phyloP scores from a whole-genome alignment of 116 monocot species.

The Iris pallida region DNA sequence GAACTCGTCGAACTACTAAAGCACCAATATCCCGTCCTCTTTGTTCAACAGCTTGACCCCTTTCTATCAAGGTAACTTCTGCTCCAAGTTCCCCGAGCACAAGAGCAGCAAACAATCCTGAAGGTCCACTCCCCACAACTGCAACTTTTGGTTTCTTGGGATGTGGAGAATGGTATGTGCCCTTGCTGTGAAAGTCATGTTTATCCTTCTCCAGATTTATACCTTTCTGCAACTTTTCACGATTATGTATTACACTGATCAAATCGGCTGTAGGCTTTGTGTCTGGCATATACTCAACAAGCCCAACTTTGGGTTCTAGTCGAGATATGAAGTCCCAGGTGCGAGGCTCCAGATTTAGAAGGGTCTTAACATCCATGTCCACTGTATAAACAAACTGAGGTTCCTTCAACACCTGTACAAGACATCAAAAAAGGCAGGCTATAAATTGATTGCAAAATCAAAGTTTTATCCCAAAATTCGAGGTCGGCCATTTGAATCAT shows the following conservation, averaged over 20 bases:
- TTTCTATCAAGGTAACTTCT: constrained; percentile 88
- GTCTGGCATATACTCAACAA: constrained; percentile 56
- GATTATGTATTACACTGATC: constrained; percentile 35
- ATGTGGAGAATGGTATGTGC: not conserved
- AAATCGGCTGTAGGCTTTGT: constrained; percentile 43
- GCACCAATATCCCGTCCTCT: constrained; percentile 98
- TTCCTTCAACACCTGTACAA: constrained; percentile 76
- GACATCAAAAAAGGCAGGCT: not conserved
- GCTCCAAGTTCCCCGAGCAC: constrained; percentile 91
- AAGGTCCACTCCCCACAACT: constrained; percentile 88
- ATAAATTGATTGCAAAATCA: no score
- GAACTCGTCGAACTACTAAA: constrained; percentile 56
- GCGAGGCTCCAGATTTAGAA: constrained; percentile 79
- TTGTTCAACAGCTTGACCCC: constrained; percentile 90
- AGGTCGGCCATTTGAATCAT: no score
- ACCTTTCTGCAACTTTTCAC: constrained; percentile 7
- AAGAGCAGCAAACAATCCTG: constrained; percentile 93
- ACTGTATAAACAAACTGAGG: constrained; percentile 89
- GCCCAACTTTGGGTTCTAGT: constrained; percentile 75
- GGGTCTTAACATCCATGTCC: constrained; percentile 87
- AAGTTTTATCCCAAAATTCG: no score
- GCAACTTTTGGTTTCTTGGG: constrained; percentile 65
- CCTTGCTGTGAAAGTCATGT: constrained; percentile 12
- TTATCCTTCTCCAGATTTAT: constrained; percentile 2
- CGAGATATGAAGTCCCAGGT: constrained; percentile 83